Evolutionary conservation across 176 grass and related monocot species (phyloP).

Genomic region (Tuctoria greenei): DNA sequence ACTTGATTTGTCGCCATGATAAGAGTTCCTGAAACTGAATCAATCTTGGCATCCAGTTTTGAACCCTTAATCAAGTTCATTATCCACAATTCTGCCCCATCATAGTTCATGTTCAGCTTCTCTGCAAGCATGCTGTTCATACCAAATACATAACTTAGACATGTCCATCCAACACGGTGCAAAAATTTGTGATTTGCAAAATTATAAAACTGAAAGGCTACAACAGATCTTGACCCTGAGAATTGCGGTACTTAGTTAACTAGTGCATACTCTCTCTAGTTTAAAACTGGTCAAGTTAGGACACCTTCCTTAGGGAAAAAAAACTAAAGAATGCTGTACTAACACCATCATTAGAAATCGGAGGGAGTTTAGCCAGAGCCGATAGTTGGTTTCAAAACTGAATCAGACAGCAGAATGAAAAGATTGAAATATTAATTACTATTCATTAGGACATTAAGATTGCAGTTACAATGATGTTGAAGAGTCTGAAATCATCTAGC

Average conservation of each 20-base stretch:
- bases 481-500: not conserved
- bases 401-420: not conserved
- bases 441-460: not conserved
- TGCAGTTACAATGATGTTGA: not conserved
- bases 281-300: not conserved
- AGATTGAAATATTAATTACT: not conserved
- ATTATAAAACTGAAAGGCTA: not conserved
- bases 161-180: not conserved
- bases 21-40: slow-evolving; percentile 82
- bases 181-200: not conserved
- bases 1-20: slow-evolving; percentile 70
- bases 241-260: not conserved
- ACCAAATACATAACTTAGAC: slow-evolving; percentile 19
- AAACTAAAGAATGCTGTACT: not conserved
- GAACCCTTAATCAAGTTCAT: slow-evolving; percentile 83
- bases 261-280: not conserved
- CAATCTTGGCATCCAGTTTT: slow-evolving; percentile 89
- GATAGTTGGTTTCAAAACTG: not conserved
- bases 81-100: slow-evolving; percentile 77
- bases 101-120: slow-evolving; percentile 89
- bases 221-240: not conserved
- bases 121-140: slow-evolving; percentile 72
- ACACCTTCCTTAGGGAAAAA: not conserved
- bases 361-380: not conserved
- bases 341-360: not conserved